Percentiles rank a stretch among this genome's conserved stretches.
These are phyloP conservation scores for Ustilago lituana DNA, from an alignment of 1,284 basidiomycete genomes.

Conservation along the genomic window DNA sequence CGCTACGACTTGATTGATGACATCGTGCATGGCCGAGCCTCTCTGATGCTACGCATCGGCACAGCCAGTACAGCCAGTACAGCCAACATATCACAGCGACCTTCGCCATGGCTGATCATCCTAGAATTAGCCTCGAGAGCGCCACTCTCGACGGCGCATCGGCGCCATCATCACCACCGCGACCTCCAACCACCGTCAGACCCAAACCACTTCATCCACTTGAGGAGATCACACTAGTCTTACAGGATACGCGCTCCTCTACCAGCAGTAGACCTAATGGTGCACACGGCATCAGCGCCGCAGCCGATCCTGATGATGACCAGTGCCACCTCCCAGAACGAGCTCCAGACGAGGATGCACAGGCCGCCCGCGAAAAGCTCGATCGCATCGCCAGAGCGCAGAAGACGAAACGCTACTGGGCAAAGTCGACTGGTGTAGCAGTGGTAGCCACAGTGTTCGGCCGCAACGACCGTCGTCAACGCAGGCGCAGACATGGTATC, in stretches of 20 bases:
- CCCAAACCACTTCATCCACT: slow-evolving; percentile 40
- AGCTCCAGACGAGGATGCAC: slow-evolving; percentile 32
- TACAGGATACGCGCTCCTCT: slow-evolving; percentile 39
- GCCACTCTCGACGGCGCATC: background rate
- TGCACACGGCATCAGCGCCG: background rate
- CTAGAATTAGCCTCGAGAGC: background rate
- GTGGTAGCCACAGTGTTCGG: slow-evolving; percentile 18
- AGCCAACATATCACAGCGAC: no score
- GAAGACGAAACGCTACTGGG: slow-evolving; percentile 36
- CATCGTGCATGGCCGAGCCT: no score
- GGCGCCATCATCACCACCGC: slow-evolving; percentile 6
- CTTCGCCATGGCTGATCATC: background rate
- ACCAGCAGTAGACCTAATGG: slow-evolving; percentile 5
- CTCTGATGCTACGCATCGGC: no score
- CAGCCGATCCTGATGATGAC: background rate
- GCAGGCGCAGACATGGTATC: slow-evolving; percentile 23
- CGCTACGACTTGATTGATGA: no score
- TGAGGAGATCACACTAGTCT: slow-evolving; percentile 22
- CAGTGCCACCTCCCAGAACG: slow-evolving; percentile 12
- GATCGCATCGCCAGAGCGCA: slow-evolving; percentile 46
- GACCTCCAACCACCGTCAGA: slow-evolving; percentile 6
- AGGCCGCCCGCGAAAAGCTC: slow-evolving; percentile 42
- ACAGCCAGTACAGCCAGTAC: no score
- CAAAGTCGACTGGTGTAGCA: slow-evolving; percentile 35
- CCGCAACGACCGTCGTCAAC: slow-evolving; percentile 23